Base-by-base conservation (phyloP, 441 rosid genomes). In the Dalechampia spathulata region DNA sequence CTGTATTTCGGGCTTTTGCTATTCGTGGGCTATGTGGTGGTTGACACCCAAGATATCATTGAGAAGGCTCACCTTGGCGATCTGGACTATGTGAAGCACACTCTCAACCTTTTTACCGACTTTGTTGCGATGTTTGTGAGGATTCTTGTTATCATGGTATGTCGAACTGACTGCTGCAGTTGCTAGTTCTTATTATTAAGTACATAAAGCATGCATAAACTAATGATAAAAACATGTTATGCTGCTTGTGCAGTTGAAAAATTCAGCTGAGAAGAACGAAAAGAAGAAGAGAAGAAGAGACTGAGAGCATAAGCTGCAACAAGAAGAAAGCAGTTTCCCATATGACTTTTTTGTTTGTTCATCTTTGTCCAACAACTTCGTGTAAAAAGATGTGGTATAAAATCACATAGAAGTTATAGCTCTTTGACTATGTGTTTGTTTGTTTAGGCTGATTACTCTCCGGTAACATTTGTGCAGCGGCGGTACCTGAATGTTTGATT, bases 31-130 rank as follows among this genome's bases (percentile, higher is more conserved):
- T 90, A 87, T 58, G 74, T 83, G 51, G 82, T 85, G 4, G 85
- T 87, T 30, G 95, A 90, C 65, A 87, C 96, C 42, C 96, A 90
- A 65, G 87, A 85, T 14, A 83, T 90, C 37, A 87, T 87, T 20
- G 98, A 90, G 88, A 83, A 66, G 69, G 98, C 95, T 36, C 85
- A 85, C 68, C 65, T 43, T 1, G 98, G 95, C 0, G 95, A 87
- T 55, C 63, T 74, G 75, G 98, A 90, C 76, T 83, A 83, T 48
- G 88, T 90, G 67, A 85, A 75, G 75, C 95, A 86, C 52, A 75
- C 97, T 0, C 25, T 83, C 34, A 75, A 75, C 12, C 89, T 85
- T 45, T 90, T 90, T 77, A 79, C 85, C 0, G 89, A 90, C 66
- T 87, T 90, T 15, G 69, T 78, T 13, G 86, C 85, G n/a, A 81